A percentile compares a stretch with the other conserved stretches of the same genome.
Conservation (phyloP, 208 protist species). For the Histomonas meleagridis region DNA sequence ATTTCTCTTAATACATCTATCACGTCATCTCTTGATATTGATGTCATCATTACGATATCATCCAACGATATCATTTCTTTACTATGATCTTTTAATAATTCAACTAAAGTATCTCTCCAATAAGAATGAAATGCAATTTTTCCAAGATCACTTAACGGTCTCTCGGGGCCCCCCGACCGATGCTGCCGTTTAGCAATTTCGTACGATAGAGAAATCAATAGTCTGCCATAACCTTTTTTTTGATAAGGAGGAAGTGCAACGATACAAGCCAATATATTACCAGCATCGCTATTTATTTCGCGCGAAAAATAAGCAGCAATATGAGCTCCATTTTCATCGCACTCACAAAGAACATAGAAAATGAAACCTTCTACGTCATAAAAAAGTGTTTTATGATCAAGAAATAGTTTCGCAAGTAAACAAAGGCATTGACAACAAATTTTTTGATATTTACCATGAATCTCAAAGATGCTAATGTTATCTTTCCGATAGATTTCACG, state of each 20-base stretch:
- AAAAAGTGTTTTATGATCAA: slow-evolving; percentile 97
- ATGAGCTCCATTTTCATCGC: slow-evolving; percentile 73
- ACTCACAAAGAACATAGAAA: slow-evolving; percentile 89
- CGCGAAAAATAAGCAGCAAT: slow-evolving; percentile 90
- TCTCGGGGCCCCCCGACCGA: slow-evolving; percentile 88
- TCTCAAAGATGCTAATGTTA: slow-evolving; percentile 77
- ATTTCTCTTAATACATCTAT: not conserved
- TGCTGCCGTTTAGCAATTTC: slow-evolving; percentile 83
- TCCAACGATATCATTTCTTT: not conserved
- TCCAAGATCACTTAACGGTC: slow-evolving; percentile 93
- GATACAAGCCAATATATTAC: slow-evolving; percentile 33
- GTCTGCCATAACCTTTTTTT: slow-evolving; percentile 77
- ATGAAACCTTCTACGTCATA: slow-evolving; percentile 96
- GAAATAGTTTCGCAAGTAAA: slow-evolving; percentile 92
- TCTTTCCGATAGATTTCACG: slow-evolving; percentile 68
- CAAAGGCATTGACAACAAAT: slow-evolving; percentile 78
- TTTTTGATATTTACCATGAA: slow-evolving; percentile 48
- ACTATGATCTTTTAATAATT: slow-evolving; percentile 48
- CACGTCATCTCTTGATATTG: not conserved
- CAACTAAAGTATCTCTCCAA: slow-evolving; percentile 64
- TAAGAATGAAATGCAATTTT: slow-evolving; percentile 50
- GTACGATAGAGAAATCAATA: slow-evolving; percentile 91
- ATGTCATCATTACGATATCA: not conserved
- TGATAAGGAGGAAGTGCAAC: slow-evolving; percentile 21
- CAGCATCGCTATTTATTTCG: slow-evolving; percentile 44